Percentiles rank a stretch among this genome's conserved stretches.
Conservation (phyloP, 1,284 basidiomycete species). For the Trichosporon ovoides region DNA sequence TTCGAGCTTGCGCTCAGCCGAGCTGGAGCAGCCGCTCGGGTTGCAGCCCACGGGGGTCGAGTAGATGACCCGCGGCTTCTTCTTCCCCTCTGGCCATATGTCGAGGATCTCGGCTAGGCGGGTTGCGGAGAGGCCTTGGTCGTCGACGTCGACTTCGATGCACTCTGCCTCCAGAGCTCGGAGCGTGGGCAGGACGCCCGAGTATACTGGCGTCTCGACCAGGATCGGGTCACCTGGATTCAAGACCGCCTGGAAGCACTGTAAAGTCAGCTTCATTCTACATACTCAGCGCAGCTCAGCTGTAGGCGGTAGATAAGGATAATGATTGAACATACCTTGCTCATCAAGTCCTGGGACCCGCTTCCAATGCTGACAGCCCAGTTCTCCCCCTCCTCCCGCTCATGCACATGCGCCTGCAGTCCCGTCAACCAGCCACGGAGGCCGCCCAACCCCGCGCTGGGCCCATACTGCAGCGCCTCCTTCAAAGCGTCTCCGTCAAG, state of each 20-base stretch:
- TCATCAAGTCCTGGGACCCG: conserved; percentile 83
- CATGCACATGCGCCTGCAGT: conserved; percentile 64
- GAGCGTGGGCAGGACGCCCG: conserved; percentile 49
- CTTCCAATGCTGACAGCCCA: conserved; percentile 74
- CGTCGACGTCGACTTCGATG: conserved; percentile 75
- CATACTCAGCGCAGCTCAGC: conserved; percentile 15
- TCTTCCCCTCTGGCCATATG: conserved; percentile 67
- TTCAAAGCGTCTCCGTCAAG: conserved; percentile 59
- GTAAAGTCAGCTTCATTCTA: background rate
- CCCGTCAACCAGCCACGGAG: conserved; percentile 63
- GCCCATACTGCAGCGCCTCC: conserved; percentile 68
- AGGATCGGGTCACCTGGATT: conserved; percentile 77
- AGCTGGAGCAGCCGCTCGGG: conserved; percentile 73
- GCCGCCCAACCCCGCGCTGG: conserved; percentile 63
- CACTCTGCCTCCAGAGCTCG: conserved; percentile 51
- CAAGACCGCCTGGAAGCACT: conserved; percentile 58
- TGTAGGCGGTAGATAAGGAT: too few relatives aligned
- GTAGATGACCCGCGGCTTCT: conserved; percentile 75
- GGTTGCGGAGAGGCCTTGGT: conserved; percentile 63
- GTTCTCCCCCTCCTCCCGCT: conserved; percentile 50
- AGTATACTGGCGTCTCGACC: conserved; percentile 81
- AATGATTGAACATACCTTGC: too few relatives aligned
- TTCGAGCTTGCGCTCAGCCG: conserved; percentile 67
- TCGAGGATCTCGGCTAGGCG: conserved; percentile 64
- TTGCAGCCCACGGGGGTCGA: conserved; percentile 60